phyloP scores from a whole-genome alignment of 208 protist species.

The Naegleria lovaniensis region DNA sequence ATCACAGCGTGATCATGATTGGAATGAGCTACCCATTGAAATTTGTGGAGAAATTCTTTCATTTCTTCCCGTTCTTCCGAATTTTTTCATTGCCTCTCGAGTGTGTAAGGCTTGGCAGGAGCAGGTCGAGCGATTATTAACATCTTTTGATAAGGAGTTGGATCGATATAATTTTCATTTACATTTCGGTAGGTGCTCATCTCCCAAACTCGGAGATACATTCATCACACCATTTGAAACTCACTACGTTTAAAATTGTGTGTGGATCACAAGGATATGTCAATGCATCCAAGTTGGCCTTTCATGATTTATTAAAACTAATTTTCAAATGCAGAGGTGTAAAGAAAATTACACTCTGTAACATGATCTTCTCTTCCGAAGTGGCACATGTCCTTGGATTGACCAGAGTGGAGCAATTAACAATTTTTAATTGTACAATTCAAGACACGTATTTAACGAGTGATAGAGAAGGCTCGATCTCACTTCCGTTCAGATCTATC shows the following conservation, averaged over 20 bases:
- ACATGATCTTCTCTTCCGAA: no score
- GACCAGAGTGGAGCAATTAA: no score
- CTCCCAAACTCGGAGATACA: no score
- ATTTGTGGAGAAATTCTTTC: neutral
- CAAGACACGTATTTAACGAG: no score
- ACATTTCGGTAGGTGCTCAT: neutral
- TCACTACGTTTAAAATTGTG: no score
- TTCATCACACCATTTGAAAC: no score
- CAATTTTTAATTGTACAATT: no score
- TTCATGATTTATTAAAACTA: neutral
- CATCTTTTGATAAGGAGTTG: neutral
- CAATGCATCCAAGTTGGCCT: neutral
- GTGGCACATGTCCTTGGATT: no score
- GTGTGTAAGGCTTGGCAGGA: neutral
- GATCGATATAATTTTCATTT: neutral
- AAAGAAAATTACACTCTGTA: neutral
- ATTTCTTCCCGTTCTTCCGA: neutral
- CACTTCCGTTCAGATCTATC: no score
- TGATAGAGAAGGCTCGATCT: no score
- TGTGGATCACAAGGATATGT: no score
- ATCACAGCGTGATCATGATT: neutral
- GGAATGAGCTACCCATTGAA: neutral
- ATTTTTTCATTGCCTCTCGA: neutral
- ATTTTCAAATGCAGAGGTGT: neutral
- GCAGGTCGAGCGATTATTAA: neutral